phyloP scores from a whole-genome alignment of 192 early-diverging fungal genomes.

The Phycomyces nitens region DNA sequence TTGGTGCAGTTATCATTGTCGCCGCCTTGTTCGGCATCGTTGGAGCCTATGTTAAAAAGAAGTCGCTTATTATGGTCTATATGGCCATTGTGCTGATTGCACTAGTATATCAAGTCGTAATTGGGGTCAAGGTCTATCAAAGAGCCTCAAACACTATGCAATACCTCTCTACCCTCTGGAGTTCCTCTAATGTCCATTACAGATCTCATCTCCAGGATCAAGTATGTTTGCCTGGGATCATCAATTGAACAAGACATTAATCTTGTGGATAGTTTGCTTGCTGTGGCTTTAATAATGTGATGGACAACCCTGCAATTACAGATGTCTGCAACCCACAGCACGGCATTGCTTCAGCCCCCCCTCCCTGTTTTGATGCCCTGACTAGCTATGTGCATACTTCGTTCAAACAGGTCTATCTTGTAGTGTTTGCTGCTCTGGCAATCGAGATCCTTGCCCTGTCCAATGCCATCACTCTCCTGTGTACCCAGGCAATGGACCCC shows the following conservation, averaged over 20 bases:
- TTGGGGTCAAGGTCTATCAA: constrained; percentile 20
- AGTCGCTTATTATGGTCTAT: constrained; percentile 15
- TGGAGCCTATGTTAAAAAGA: constrained; percentile 13
- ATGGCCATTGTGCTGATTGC: constrained; percentile 17
- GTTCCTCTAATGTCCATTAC: constrained; percentile 1
- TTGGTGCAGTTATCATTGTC: constrained; percentile 15
- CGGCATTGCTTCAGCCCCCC: too few relatives aligned
- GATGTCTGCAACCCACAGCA: constrained; percentile 3
- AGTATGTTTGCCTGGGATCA: too few relatives aligned
- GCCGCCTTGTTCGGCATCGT: constrained; percentile 17
- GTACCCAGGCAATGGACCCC: constrained; percentile 5
- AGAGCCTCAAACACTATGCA: constrained; percentile 11
- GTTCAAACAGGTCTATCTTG: constrained; percentile 19
- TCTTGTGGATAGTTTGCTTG: constrained; percentile 12
- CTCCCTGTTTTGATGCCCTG: constrained; percentile 11
- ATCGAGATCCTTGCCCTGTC: constrained; percentile 24
- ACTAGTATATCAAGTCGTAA: constrained; percentile 16
- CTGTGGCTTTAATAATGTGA: constrained; percentile 19
- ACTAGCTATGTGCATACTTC: constrained; percentile 1
- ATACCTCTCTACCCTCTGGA: constrained; percentile 10
- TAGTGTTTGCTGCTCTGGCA: constrained; percentile 27
- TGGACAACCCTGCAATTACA: constrained; percentile 10
- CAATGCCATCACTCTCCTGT: constrained; percentile 27
- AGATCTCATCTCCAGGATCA: constrained; percentile 17
- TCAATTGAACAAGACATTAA: not conserved